phyloP scores from a whole-genome alignment of 106 monocot genomes.

The Acanthochlamys bracteata region DNA sequence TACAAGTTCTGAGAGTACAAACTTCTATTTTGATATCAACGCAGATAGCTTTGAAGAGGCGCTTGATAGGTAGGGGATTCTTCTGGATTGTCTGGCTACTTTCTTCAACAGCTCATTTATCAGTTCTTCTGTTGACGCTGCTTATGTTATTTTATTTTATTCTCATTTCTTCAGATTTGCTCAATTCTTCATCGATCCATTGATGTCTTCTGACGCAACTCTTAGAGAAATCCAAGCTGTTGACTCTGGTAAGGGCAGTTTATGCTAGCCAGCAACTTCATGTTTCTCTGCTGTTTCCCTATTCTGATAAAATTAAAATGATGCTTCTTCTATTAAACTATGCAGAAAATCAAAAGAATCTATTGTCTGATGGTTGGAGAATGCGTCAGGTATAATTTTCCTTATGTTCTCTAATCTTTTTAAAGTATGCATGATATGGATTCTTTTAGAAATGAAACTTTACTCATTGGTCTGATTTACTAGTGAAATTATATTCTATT shows the following conservation, averaged over 20 bases:
- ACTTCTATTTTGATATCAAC: conserved; percentile 89
- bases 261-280: no score
- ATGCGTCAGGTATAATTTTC: conserved; percentile 63
- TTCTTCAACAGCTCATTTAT: conserved; percentile 9
- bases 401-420: background rate
- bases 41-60: conserved; percentile 70
- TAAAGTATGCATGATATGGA: background rate
- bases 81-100: background rate
- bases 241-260: conserved; percentile 68
- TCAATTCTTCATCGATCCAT: conserved; percentile 86
- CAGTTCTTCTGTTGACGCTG: no score
- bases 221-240: conserved; percentile 97
- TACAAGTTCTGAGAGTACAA: conserved; percentile 67
- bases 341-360: conserved; percentile 86
- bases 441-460: no score
- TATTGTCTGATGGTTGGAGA: conserved; percentile 78
- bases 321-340: conserved; percentile 4
- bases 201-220: conserved; percentile 92
- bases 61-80: conserved; percentile 55
- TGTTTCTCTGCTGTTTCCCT: no score
- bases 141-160: no score
- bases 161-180: conserved; percentile 49
- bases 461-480: no score
- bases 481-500: no score
- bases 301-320: no score